Evolutionary conservation across 805 yeast genomes (phyloP).

Genomic region (Barnettozyma botsteinii): DNA sequence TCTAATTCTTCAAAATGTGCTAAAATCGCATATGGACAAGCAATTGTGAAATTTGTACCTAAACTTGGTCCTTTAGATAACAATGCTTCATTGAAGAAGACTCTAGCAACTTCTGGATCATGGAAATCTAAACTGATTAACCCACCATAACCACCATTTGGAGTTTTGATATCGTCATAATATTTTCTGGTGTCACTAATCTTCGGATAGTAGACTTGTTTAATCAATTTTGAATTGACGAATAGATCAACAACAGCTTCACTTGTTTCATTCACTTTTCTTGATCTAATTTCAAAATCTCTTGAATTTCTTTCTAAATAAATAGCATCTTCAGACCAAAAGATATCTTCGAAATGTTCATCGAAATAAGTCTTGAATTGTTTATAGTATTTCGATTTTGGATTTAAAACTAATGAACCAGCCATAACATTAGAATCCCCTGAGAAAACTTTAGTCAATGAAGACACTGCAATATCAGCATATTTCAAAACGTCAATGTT

Average conservation of each 20-base stretch:
- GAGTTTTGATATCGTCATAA: conserved; percentile 67
- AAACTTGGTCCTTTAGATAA: conserved; percentile 86
- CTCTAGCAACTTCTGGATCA: conserved; percentile 55
- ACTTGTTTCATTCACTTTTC: conserved; percentile 48
- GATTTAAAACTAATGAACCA: conserved; percentile 79
- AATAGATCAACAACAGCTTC: conserved; percentile 50
- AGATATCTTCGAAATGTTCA: conserved; percentile 58
- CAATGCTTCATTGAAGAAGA: conserved; percentile 65
- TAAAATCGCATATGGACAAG: conserved; percentile 83
- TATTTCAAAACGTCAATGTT: conserved; percentile 77
- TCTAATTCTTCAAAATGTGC: conserved; percentile 83
- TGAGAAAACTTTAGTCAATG: conserved; percentile 86
- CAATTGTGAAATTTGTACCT: conserved; percentile 84
- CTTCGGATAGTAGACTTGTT: conserved; percentile 68
- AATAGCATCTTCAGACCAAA: conserved; percentile 94
- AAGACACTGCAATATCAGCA: conserved; percentile 82
- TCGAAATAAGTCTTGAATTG: conserved; percentile 45
- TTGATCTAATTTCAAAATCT: conserved; percentile 66
- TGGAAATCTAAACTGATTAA: conserved; percentile 68
- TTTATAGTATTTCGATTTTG: conserved; percentile 46
- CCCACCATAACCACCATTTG: conserved; percentile 85
- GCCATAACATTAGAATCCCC: conserved; percentile 97
- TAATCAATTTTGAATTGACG: conserved; percentile 42
- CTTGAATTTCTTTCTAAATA: conserved; percentile 89
- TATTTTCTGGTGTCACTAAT: conserved; percentile 44